Percentiles rank a stretch among this genome's conserved stretches.
These are phyloP conservation scores for Neospermospora avenae DNA, from an alignment of 2,329 filamentous ascomycete species.

Conservation along the genomic window DNA sequence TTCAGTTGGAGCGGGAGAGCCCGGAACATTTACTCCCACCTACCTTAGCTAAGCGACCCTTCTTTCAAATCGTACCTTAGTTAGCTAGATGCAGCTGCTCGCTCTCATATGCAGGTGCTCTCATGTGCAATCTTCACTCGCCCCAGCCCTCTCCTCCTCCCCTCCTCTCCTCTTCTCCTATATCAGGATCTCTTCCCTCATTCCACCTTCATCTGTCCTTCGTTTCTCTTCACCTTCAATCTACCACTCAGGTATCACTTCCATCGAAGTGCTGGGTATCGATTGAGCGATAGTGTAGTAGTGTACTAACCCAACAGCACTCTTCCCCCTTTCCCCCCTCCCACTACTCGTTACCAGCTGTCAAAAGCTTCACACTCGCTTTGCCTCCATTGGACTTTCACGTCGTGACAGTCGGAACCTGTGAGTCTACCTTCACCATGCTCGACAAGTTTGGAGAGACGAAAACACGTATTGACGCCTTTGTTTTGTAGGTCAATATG, in stretches of 20 bases:
- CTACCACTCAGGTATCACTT: slow-evolving; percentile 16
- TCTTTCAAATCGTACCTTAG: no score
- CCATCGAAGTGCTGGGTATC: slow-evolving; percentile 19
- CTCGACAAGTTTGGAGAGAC: neutral
- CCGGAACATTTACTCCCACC: neutral
- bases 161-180: neutral
- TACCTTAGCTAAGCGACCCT: neutral
- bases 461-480: slow-evolving; percentile 6
- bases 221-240: slow-evolving; percentile 5
- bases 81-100: no score
- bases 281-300: slow-evolving; percentile 7
- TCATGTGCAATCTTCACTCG: neutral
- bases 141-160: neutral
- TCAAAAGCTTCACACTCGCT: slow-evolving; percentile 19
- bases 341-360: slow-evolving; percentile 21
- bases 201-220: slow-evolving; percentile 8
- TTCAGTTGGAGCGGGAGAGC: slow-evolving; percentile 4
- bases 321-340: slow-evolving; percentile 12
- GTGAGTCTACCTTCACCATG: neutral
- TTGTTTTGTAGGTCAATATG: slow-evolving; percentile 28
- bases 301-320: slow-evolving; percentile 9
- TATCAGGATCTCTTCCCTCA: neutral
- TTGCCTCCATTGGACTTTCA: neutral
- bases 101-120: neutral
- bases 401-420: neutral